Evolutionary conservation across 2,329 filamentous ascomycete genomes (phyloP), one percentile per base, ranked within the genome.

Genomic region (Westerdykella ornata): DNA sequence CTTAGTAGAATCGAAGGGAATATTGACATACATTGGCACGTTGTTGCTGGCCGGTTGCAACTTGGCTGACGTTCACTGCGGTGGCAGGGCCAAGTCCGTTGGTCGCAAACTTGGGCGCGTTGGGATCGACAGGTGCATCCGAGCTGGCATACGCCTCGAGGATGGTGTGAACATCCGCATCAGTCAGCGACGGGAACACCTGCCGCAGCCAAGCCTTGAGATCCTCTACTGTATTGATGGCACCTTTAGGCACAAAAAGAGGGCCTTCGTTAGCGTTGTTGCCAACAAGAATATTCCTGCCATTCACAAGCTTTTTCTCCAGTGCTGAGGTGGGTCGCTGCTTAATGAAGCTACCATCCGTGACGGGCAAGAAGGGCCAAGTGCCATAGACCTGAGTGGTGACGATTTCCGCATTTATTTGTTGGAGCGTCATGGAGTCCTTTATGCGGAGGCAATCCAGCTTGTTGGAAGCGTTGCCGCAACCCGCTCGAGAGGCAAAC

Each of bases 1-100:
- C n/a, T n/a, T n/a, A n/a, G 7, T 11, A 44, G 68, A 61, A 7
- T 4, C 8, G 3, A 8, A 9, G 7, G 3, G 4, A 26, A 26
- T 7, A 26, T 26, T 26, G 20, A 8, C 22, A 11, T 26, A 26
- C 22, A 26, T 56, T 41, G 5, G 68, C 73, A 18, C 71, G 68
- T 50, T 81, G 75, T 46, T 78, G 76, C 51, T 76, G 74, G 17
- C 76, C 76, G 1, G 68, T 71, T 1, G 65, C 74, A 26, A 68
- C 67, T 20, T 66, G 63, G 15, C 71, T 73, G 31, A 74, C 67
- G 29, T 73, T 74, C 15, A 78, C 59, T 1, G 76, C 73, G 4
- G 68, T 77, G 1, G 68, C 65, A 2, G 63, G 59, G 5, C 44
- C 46, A 34, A 62, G 47, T 11, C 59, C 62, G 3, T 48, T 35